Conservation (phyloP, 257 asterid species). For the Capsicum rhomboideum region DNA sequence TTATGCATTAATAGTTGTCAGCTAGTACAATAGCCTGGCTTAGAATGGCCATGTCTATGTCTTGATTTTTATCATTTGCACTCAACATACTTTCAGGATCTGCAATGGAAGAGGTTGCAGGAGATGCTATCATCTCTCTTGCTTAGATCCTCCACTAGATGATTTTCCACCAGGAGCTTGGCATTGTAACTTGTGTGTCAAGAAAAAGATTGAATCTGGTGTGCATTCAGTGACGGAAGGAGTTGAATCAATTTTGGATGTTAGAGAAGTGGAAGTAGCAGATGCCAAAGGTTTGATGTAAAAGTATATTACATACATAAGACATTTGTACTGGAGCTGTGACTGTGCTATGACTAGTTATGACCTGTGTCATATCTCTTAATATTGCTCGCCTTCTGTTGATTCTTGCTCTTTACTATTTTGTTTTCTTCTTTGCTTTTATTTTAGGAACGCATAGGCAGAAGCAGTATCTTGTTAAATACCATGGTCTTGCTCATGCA, state of each 20-base stretch:
- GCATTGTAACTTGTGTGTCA: slow-evolving; percentile 61
- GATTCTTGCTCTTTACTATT: slow-evolving; percentile 9
- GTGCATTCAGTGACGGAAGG: slow-evolving; percentile 57
- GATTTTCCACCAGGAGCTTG: slow-evolving; percentile 47
- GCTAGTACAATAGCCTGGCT: not conserved
- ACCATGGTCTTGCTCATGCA: slow-evolving; percentile 63
- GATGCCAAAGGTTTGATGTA: slow-evolving; percentile 40
- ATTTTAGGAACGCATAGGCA: slow-evolving; percentile 45
- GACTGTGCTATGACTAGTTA: not conserved
- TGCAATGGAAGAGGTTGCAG: slow-evolving; percentile 53
- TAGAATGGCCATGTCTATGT: not conserved
- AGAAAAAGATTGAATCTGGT: slow-evolving; percentile 55
- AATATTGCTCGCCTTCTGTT: not conserved
- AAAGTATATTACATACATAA: not conserved
- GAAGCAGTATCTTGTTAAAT: slow-evolving; percentile 69
- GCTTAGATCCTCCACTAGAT: slow-evolving; percentile 43
- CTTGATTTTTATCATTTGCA: not conserved
- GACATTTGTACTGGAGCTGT: not conserved
- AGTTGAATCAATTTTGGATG: slow-evolving; percentile 55
- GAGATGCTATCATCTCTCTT: slow-evolving; percentile 42
- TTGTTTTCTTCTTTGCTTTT: slow-evolving; percentile 9
- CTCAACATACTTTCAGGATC: slow-evolving; percentile 36
- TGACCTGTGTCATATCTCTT: not conserved
- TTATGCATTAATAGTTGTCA: not conserved
- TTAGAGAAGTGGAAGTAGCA: slow-evolving; percentile 49